These are phyloP conservation scores for Centella asiatica DNA, from an alignment of 129 eudicot species.

Conservation along the genomic window DNA sequence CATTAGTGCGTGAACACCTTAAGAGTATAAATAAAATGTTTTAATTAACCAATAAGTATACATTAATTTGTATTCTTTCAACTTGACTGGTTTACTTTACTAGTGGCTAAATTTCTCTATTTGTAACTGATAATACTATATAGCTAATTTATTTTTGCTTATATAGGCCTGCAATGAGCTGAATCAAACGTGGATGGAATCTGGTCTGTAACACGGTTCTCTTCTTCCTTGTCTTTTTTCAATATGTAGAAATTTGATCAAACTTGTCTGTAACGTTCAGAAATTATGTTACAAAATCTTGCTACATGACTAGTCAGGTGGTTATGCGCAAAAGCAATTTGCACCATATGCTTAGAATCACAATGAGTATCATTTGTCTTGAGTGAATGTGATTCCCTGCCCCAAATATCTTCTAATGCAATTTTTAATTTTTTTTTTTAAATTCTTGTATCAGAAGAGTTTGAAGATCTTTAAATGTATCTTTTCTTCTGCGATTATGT, in stretches of 20 bases:
- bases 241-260: neutral
- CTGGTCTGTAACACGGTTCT: conserved; percentile 44
- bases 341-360: too few relatives aligned
- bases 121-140: neutral
- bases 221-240: neutral
- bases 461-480: neutral
- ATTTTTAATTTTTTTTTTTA: too few relatives aligned
- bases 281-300: neutral
- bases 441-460: too few relatives aligned
- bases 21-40: too few relatives aligned
- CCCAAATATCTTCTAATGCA: too few relatives aligned
- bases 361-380: too few relatives aligned
- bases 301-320: too few relatives aligned
- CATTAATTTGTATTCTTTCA: too few relatives aligned
- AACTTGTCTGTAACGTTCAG: neutral
- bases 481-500: neutral
- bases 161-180: conserved; percentile 96
- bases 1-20: neutral
- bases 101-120: too few relatives aligned
- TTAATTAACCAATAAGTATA: neutral
- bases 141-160: conserved; percentile 16
- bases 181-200: conserved; percentile 97
- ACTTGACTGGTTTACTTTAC: too few relatives aligned
- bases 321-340: too few relatives aligned
- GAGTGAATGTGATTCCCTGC: too few relatives aligned